A percentile compares a stretch with the other conserved stretches of the same genome.
phyloP scores from a whole-genome alignment of 2,329 filamentous ascomycete species.

The Aureobasidium sp. region DNA sequence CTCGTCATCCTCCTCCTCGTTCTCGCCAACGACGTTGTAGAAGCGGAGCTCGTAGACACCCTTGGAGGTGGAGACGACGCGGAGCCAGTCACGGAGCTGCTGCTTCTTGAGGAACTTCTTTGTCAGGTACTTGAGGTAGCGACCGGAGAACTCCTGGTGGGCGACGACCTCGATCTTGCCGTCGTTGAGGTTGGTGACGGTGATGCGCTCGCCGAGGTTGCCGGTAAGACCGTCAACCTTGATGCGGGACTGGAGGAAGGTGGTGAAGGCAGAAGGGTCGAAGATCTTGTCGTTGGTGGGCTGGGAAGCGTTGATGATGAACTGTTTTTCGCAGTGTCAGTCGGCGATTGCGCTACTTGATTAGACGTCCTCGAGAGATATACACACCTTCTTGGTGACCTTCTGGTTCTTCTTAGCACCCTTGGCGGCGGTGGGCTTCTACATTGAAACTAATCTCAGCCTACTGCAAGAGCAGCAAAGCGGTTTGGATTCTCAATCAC shows the following conservation, averaged over 20 bases:
- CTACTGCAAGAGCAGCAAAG: conserved; percentile 96
- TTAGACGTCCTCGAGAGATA: neutral
- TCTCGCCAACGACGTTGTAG: conserved; percentile 99
- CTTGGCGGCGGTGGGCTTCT: conserved; percentile 45
- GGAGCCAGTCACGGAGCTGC: conserved; percentile 99
- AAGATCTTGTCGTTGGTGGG: conserved; percentile 99
- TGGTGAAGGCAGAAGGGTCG: conserved; percentile 96
- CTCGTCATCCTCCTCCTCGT: conserved; percentile 96
- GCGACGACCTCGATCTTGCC: conserved; percentile 98
- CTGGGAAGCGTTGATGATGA: conserved; percentile 99
- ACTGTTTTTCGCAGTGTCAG: conserved; percentile 45
- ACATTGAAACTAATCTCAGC: conserved; percentile 58
- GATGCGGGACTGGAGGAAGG: conserved; percentile 99
- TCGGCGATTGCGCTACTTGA: neutral
- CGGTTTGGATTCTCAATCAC: conserved; percentile 67
- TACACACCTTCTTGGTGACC: conserved; percentile 70
- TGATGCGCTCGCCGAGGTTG: conserved; percentile 90
- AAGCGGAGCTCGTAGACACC: conserved; percentile 99
- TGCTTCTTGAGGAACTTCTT: conserved; percentile 99
- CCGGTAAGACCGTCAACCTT: conserved; percentile 98
- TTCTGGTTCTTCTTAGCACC: conserved; percentile 50
- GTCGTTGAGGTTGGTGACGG: conserved; percentile 84
- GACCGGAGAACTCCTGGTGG: conserved; percentile 95
- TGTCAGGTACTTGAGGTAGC: conserved; percentile 99
- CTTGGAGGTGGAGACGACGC: conserved; percentile 94